These are phyloP conservation scores for Nakaseomyces glabratus DNA, from an alignment of 1,139 yeast species.

Conservation along the genomic window DNA sequence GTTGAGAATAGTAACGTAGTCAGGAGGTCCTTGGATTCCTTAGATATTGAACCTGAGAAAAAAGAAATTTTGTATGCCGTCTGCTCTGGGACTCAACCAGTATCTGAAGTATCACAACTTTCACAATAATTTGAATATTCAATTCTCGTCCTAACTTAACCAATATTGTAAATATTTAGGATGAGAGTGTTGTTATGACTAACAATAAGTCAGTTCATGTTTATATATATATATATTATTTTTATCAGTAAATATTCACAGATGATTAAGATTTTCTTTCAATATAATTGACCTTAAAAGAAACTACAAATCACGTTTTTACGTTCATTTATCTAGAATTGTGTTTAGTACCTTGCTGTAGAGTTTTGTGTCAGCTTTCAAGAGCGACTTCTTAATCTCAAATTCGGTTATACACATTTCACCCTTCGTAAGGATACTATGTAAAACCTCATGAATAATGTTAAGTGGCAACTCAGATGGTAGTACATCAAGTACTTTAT, in stretches of 20 bases:
- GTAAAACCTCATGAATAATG: constrained; percentile 14
- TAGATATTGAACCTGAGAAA: constrained; percentile 12
- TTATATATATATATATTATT: no score
- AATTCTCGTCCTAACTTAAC: constrained; percentile 6
- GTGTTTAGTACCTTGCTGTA: constrained; percentile 11
- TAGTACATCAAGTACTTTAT: constrained; percentile 14
- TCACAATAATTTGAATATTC: constrained; percentile 9
- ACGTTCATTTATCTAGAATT: constrained; percentile 8
- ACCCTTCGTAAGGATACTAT: constrained; percentile 13
- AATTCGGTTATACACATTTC: constrained; percentile 11
- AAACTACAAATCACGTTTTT: no score
- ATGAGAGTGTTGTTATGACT: no score
- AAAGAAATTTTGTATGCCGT: constrained; percentile 21
- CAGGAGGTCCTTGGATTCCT: constrained; percentile 19
- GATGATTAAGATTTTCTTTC: no score
- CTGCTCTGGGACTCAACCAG: constrained; percentile 28
- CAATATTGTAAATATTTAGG: constrained; percentile 13
- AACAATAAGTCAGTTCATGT: no score
- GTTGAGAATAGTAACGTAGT: constrained; percentile 18
- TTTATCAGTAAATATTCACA: no score
- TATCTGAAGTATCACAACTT: constrained; percentile 16
- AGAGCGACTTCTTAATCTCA: constrained; percentile 20
- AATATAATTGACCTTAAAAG: no score
- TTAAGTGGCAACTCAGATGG: constrained; percentile 18
- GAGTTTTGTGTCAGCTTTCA: constrained; percentile 17